Percentiles rank a stretch among this genome's conserved stretches.
Evolutionary conservation across 768 basidiomycete species (phyloP).

Genomic region (Lactifluus hygrophoroides): DNA sequence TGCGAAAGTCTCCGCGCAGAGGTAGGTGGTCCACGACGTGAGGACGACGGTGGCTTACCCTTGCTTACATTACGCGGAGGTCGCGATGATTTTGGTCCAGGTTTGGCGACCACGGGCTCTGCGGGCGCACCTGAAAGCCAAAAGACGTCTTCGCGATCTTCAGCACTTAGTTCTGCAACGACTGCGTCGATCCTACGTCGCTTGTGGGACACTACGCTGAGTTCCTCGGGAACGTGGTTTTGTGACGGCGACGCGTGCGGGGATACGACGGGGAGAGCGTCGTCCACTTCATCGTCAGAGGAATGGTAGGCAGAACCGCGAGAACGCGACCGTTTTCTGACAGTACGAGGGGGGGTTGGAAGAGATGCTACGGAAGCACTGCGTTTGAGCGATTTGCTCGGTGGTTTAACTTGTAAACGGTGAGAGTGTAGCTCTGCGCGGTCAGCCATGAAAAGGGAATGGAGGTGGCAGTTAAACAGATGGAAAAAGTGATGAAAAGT

Average conservation of each 20-base stretch:
- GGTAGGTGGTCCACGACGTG: constrained; percentile 13
- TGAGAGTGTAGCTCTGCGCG: constrained; percentile 1
- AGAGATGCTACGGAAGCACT: constrained; percentile 21
- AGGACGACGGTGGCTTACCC: constrained; percentile 6
- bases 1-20: constrained; percentile 16
- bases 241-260: constrained; percentile 13
- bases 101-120: constrained; percentile 1
- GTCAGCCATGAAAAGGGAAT: constrained; percentile 12
- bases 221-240: constrained; percentile 5
- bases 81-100: constrained; percentile 10
- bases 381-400: constrained; percentile 18
- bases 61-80: constrained; percentile 2
- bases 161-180: constrained; percentile 15
- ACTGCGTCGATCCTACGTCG: constrained; percentile 19
- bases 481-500: not conserved
- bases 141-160: constrained; percentile 19
- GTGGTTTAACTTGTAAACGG: not conserved
- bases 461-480: not conserved
- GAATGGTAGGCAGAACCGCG: constrained; percentile 18
- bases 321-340: constrained; percentile 20
- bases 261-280: constrained; percentile 14
- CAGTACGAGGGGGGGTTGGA: constrained; percentile 18
- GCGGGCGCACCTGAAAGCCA: constrained; percentile 12
- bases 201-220: not conserved
- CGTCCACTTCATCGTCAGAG: constrained; percentile 18